Conservation (phyloP, 371 early-diverging fungal species). For the Mortierella sp. region DNA sequence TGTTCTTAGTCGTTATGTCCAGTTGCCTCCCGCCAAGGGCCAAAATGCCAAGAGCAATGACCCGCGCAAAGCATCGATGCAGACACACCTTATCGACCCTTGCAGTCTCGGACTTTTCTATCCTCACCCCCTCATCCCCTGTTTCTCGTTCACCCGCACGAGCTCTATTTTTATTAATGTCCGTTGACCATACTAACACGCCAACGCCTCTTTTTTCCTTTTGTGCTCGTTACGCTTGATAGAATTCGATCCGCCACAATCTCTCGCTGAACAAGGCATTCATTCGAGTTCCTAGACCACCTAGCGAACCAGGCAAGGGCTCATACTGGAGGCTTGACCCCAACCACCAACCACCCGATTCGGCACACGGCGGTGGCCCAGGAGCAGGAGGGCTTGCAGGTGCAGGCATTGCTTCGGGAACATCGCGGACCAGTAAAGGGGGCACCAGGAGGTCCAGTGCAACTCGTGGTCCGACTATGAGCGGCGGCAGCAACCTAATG, state of each 20-base stretch:
- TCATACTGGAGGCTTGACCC: conserved; percentile 92
- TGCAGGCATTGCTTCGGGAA: conserved; percentile 18
- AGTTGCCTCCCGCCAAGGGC: too few species aligned
- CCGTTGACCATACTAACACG: too few species aligned
- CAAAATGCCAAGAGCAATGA: too few species aligned
- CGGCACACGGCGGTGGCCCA: conserved; percentile 11
- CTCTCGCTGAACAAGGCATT: conserved; percentile 96
- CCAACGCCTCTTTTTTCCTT: too few species aligned
- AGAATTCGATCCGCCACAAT: conserved; percentile 99
- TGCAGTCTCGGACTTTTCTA: too few species aligned
- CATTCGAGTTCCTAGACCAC: conserved; percentile 88
- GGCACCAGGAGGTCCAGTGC: conserved; percentile 42
- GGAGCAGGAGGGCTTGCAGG: conserved; percentile 22
- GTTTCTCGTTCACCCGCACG: too few species aligned
- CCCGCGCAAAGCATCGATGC: too few species aligned
- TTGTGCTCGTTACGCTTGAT: not conserved
- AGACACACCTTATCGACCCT: too few species aligned
- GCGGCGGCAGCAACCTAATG: conserved; percentile 28
- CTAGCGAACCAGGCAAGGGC: conserved; percentile 96
- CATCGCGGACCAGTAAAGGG: conserved; percentile 21
- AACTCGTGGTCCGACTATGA: conserved; percentile 18
- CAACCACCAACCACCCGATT: conserved; percentile 33
- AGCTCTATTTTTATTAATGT: too few species aligned
- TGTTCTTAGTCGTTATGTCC: too few species aligned
- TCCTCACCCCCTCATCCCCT: too few species aligned